Conservation (phyloP, 495 filamentous ascomycete genomes). For the Aspergillus cristatus region DNA sequence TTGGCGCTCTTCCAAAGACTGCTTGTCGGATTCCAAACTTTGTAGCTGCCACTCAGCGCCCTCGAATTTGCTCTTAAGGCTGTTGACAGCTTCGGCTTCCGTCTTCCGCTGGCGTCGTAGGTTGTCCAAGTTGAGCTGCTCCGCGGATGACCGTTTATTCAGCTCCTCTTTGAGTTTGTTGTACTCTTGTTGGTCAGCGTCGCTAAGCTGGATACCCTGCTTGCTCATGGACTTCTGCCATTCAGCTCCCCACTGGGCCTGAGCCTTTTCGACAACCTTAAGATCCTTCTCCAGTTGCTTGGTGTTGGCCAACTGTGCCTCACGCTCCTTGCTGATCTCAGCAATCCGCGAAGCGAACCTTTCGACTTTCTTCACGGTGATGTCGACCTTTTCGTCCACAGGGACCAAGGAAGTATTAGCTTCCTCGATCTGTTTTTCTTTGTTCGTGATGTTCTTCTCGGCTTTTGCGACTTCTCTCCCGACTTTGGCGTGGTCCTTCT, state of each 20-base stretch:
- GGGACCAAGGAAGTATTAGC: constrained; percentile 79
- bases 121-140: constrained; percentile 77
- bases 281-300: constrained; percentile 71
- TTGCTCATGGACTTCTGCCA: constrained; percentile 75
- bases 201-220: constrained; percentile 75
- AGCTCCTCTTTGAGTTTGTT: constrained; percentile 78
- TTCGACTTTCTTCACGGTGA: constrained; percentile 61
- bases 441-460: constrained; percentile 71
- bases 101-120: constrained; percentile 77
- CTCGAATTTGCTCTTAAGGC: constrained; percentile 77
- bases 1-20: constrained; percentile 58
- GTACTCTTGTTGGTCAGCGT: constrained; percentile 84
- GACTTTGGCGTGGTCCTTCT: constrained; percentile 70
- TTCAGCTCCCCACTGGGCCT: constrained; percentile 79
- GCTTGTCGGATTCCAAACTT: constrained; percentile 63
- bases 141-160: constrained; percentile 68
- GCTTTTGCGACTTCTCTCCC: constrained; percentile 70
- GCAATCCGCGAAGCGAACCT: constrained; percentile 56
- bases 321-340: constrained; percentile 65
- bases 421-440: constrained; percentile 83
- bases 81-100: constrained; percentile 80
- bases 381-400: constrained; percentile 85
- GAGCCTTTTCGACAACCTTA: constrained; percentile 77
- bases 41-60: constrained; percentile 60
- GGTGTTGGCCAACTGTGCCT: constrained; percentile 53